Conservation (phyloP, 176 grass and related monocot species). For the Alopecurus myosuroides region DNA sequence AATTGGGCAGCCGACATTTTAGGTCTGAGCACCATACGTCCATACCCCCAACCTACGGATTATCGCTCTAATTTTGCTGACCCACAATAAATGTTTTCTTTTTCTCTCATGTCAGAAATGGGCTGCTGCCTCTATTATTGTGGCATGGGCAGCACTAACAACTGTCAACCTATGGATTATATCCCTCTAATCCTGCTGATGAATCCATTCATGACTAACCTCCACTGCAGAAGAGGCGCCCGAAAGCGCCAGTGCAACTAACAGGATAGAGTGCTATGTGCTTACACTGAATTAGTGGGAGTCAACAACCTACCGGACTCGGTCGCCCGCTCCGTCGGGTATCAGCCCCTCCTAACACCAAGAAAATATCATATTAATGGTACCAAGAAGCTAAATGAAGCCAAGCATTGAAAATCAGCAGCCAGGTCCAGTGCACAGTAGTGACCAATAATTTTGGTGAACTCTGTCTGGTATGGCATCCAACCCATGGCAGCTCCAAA, state of each 20-base stretch:
- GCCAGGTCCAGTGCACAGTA: background rate
- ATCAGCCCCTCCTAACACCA: background rate
- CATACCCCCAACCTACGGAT: constrained; percentile 27
- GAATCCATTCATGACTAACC: background rate
- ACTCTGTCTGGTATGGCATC: background rate
- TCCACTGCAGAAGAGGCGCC: background rate
- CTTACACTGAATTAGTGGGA: background rate
- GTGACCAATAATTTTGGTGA: background rate
- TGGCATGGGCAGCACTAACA: background rate
- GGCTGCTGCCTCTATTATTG: background rate
- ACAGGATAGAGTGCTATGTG: background rate
- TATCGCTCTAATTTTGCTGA: constrained; percentile 39
- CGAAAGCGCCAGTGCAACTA: background rate
- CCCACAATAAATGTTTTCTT: constrained; percentile 37
- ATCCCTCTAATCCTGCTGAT: no score
- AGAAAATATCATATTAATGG: background rate
- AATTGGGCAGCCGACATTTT: constrained; percentile 43
- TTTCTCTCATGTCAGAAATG: background rate
- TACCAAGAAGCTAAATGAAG: background rate
- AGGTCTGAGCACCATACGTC: constrained; percentile 33
- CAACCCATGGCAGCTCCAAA: background rate
- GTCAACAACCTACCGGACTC: background rate
- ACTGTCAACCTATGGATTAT: background rate
- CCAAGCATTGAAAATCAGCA: background rate
- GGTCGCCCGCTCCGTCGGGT: background rate